Evolutionary conservation across 345 rosid genomes (phyloP).

Genomic region (Syzygium aromaticum): DNA sequence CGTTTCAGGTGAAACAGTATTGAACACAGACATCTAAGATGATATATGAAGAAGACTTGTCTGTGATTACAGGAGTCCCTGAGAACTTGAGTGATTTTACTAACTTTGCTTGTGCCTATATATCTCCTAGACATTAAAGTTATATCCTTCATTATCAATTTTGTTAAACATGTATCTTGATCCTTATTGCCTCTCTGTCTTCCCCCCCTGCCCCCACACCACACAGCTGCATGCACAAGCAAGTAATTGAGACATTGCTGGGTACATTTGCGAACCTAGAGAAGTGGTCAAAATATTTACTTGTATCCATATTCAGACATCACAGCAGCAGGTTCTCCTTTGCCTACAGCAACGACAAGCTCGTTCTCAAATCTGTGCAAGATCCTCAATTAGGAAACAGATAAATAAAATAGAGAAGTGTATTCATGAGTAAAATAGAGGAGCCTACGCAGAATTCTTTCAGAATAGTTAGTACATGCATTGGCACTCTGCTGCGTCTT

Average conservation of each 20-base stretch:
- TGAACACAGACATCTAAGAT: background rate
- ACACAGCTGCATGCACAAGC: background rate
- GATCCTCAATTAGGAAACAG: background rate
- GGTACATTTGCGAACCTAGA: background rate
- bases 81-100: background rate
- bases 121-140: background rate
- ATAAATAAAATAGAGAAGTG: background rate
- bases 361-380: conserved; percentile 53
- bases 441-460: background rate
- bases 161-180: too few species aligned
- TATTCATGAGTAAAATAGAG: background rate
- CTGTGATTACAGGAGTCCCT: background rate
- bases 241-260: background rate
- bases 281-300: conserved; percentile 25
- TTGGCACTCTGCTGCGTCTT: background rate
- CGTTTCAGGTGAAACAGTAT: background rate
- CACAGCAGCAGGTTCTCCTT: conserved; percentile 79
- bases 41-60: background rate
- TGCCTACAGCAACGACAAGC: conserved; percentile 76
- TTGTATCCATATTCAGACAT: conserved; percentile 80
- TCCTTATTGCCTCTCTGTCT: background rate
- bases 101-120: background rate
- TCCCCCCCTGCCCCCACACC: background rate
- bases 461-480: background rate
- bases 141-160: background rate